These are phyloP conservation scores for Backusella australiensis DNA, from an alignment of 192 early-diverging fungal genomes.

Conservation along the genomic window DNA sequence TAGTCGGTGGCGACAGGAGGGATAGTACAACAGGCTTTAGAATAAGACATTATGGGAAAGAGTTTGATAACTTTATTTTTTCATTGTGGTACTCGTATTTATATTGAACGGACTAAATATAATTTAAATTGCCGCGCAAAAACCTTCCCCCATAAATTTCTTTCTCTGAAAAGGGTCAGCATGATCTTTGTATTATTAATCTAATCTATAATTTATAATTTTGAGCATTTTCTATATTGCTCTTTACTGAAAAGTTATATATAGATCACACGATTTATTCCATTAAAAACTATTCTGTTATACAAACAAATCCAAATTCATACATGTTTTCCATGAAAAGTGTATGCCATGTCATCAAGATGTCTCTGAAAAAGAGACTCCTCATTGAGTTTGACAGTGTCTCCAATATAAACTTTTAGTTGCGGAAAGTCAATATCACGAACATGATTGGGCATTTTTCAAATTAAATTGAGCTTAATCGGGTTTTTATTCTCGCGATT, in stretches of 20 bases:
- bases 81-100: background rate
- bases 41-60: conserved; percentile 22
- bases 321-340: background rate
- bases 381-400: background rate
- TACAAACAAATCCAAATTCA: background rate
- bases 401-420: background rate
- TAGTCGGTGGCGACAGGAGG: conserved; percentile 31
- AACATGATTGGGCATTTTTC: background rate
- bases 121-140: background rate
- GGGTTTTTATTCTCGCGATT: background rate
- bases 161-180: background rate
- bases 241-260: no score
- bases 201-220: no score
- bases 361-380: background rate
- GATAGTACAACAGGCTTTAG: conserved; percentile 29
- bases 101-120: background rate
- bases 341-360: background rate
- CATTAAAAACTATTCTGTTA: background rate
- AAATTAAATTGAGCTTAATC: background rate
- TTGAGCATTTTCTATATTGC: no score
- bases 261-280: no score
- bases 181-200: no score
- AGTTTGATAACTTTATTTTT: background rate
- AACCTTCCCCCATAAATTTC: background rate
- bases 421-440: background rate